Percentiles rank a stretch among this genome's conserved stretches.
These are phyloP conservation scores for Nakaseomyces glabratus DNA, from an alignment of 1,139 yeast species.

Conservation along the genomic window DNA sequence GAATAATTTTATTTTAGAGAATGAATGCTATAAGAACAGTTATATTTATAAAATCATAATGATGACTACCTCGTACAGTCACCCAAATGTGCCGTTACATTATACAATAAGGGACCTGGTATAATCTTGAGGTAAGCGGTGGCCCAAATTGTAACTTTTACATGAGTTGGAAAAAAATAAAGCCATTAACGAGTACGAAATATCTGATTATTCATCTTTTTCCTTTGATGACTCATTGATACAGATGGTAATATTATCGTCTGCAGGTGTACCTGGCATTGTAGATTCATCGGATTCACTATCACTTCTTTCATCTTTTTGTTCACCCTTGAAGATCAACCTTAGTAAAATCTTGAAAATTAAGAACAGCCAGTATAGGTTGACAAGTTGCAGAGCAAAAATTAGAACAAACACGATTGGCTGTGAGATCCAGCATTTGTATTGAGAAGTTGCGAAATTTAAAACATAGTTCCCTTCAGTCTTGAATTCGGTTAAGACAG, in stretches of 20 bases:
- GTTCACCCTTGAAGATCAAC: constrained; percentile 43
- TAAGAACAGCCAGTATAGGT: constrained; percentile 77
- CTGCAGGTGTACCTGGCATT: not conserved
- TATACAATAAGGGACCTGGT: too few relatives aligned
- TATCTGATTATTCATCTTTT: constrained; percentile 6
- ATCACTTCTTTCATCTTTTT: constrained; percentile 84
- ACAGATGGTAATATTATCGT: not conserved
- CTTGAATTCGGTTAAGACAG: constrained; percentile 77
- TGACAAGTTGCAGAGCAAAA: constrained; percentile 74
- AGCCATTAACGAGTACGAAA: too few relatives aligned
- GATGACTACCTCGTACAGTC: too few relatives aligned
- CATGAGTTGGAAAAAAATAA: too few relatives aligned
- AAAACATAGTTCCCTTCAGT: constrained; percentile 75
- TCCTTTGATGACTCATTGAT: constrained; percentile 9
- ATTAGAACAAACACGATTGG: constrained; percentile 75
- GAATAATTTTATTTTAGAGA: too few relatives aligned
- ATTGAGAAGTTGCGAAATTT: constrained; percentile 87
- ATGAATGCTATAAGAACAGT: too few relatives aligned
- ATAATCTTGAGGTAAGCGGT: too few relatives aligned
- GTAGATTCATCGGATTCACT: constrained; percentile 41
- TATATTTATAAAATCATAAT: too few relatives aligned
- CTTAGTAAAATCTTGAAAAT: constrained; percentile 71
- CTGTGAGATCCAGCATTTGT: constrained; percentile 93
- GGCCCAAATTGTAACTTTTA: too few relatives aligned
- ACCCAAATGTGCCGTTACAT: too few relatives aligned